Conservation (phyloP, 768 basidiomycete species). For the Mycena floridula region DNA sequence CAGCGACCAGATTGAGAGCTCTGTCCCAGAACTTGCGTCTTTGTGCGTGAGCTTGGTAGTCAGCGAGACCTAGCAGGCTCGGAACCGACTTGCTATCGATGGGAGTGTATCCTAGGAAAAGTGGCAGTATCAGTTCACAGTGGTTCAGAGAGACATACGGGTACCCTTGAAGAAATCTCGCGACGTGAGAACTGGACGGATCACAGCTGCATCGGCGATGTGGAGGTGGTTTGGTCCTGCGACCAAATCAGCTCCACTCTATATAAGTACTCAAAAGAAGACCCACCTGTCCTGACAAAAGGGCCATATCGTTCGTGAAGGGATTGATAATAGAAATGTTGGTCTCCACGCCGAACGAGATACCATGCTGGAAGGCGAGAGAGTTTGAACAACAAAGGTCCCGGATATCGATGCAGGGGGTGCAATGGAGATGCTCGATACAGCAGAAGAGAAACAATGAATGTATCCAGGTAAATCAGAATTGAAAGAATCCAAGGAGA, state of each 20-base stretch:
- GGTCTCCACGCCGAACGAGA: slow-evolving; percentile 11
- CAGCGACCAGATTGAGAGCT: neutral
- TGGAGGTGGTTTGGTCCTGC: slow-evolving; percentile 34
- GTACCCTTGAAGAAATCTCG: slow-evolving; percentile 2
- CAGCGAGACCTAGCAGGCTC: too few species aligned
- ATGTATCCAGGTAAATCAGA: too few species aligned
- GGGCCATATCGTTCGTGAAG: slow-evolving; percentile 25
- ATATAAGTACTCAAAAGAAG: neutral
- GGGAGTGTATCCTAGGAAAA: neutral
- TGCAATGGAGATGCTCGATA: slow-evolving; percentile 34
- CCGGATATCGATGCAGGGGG: slow-evolving; percentile 30
- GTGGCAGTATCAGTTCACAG: neutral
- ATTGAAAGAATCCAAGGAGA: too few species aligned
- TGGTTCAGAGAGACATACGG: neutral
- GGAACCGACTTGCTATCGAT: too few species aligned
- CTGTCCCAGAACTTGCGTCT: too few species aligned
- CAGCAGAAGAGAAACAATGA: too few species aligned
- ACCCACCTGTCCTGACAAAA: slow-evolving; percentile 25
- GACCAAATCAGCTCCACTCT: neutral
- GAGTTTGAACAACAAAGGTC: slow-evolving; percentile 22
- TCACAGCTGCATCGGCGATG: slow-evolving; percentile 17
- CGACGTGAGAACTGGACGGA: slow-evolving; percentile 19
- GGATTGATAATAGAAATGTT: slow-evolving; percentile 12
- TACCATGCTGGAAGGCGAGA: slow-evolving; percentile 21
- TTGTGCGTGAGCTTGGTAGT: too few species aligned